A percentile compares a stretch with the other conserved stretches of the same genome.
Conservation (phyloP, 768 basidiomycete species). For the Lyophyllum semitale region DNA sequence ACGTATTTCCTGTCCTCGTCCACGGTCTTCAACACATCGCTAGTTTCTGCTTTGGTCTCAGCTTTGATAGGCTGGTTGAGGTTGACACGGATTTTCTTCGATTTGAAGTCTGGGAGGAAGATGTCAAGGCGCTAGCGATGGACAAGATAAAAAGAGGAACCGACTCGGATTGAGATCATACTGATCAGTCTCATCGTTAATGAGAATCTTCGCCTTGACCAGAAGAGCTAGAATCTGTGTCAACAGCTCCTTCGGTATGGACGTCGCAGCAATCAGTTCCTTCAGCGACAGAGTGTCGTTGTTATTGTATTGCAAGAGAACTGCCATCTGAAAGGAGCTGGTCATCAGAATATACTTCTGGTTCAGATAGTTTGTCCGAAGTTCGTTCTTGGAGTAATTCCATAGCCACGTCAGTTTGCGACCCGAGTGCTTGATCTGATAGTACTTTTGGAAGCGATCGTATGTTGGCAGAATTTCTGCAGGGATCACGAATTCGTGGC, state of each 20-base stretch:
- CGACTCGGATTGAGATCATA: constrained; percentile 87
- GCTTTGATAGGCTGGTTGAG: constrained; percentile 92
- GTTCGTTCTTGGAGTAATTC: constrained; percentile 97
- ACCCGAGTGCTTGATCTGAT: constrained; percentile 91
- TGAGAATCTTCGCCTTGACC: constrained; percentile 85
- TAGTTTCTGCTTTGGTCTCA: constrained; percentile 89
- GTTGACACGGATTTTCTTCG: constrained; percentile 92
- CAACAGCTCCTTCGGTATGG: constrained; percentile 78
- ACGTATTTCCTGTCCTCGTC: constrained; percentile 98
- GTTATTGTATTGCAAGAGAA: constrained; percentile 92
- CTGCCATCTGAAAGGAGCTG: constrained; percentile 92
- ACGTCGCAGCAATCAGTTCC: constrained; percentile 79
- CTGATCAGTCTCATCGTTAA: constrained; percentile 86
- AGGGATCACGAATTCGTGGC: constrained; percentile 87
- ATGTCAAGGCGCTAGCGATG: neutral
- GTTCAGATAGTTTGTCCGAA: constrained; percentile 88
- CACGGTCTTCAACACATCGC: constrained; percentile 89
- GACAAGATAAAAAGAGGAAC: constrained; percentile 13
- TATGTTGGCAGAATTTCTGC: constrained; percentile 84
- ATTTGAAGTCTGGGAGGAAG: constrained; percentile 69
- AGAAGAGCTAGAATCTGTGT: constrained; percentile 70
- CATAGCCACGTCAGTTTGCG: constrained; percentile 97
- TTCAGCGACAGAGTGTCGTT: constrained; percentile 80
- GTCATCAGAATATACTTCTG: constrained; percentile 98
- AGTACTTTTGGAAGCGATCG: constrained; percentile 90